phyloP scores from a whole-genome alignment of 805 yeast genomes.

The Phaffomyces thermotolerans region DNA sequence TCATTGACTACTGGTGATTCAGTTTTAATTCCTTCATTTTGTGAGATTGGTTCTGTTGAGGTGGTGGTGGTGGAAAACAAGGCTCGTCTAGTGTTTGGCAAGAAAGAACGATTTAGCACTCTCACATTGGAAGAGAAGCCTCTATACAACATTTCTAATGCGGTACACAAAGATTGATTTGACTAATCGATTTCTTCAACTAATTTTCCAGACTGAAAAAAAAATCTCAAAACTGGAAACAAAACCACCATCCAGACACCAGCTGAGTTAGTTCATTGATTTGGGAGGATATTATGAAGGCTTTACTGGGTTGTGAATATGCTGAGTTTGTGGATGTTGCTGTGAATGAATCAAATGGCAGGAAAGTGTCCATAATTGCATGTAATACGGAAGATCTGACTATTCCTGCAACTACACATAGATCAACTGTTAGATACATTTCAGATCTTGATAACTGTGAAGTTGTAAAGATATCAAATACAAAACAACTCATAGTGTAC shows the following conservation, averaged over 20 bases:
- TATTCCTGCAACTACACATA: slow-evolving; percentile 2
- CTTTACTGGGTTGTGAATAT: background rate
- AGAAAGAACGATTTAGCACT: slow-evolving; percentile 4
- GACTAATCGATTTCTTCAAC: background rate
- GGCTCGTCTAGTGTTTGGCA: slow-evolving; percentile 2
- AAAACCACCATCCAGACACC: slow-evolving; percentile 7
- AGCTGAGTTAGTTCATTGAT: no score
- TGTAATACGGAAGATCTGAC: background rate
- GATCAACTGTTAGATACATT: slow-evolving; percentile 13
- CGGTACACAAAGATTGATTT: no score
- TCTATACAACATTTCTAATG: slow-evolving; percentile 6
- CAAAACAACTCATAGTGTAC: slow-evolving; percentile 4
- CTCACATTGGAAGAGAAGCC: slow-evolving; percentile 6
- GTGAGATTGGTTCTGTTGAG: slow-evolving; percentile 6
- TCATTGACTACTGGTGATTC: background rate
- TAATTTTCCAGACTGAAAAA: background rate
- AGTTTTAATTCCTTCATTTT: background rate
- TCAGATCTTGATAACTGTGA: background rate
- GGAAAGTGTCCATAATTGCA: background rate
- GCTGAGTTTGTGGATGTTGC: slow-evolving; percentile 3
- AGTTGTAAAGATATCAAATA: slow-evolving; percentile 2
- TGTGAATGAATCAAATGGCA: background rate
- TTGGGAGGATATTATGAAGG: background rate
- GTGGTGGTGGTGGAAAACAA: slow-evolving; percentile 11
- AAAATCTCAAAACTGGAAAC: background rate